A percentile compares a stretch with the other conserved stretches of the same genome.
These are phyloP conservation scores for Cryptococcus sp. DNA, from an alignment of 1,284 basidiomycete species.

Conservation along the genomic window DNA sequence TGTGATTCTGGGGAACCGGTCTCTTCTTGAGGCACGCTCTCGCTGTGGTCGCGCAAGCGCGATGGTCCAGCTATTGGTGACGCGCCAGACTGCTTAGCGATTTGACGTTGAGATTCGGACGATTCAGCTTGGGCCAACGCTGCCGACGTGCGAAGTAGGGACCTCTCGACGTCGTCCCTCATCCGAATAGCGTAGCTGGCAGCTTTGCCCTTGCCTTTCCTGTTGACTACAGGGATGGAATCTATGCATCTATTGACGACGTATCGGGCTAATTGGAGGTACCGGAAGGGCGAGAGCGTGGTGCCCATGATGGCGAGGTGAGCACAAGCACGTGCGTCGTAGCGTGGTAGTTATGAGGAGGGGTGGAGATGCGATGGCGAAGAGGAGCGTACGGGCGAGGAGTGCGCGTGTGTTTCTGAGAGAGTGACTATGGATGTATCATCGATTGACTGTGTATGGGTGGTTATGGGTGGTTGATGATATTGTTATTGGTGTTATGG, in stretches of 20 bases:
- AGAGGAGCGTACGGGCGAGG: too few species aligned
- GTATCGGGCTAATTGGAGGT: slow-evolving; percentile 45
- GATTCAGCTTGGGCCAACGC: background rate
- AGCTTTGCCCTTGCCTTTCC: slow-evolving; percentile 31
- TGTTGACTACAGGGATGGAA: slow-evolving; percentile 21
- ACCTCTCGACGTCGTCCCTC: background rate
- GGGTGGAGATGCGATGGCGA: too few species aligned
- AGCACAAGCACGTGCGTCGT: background rate
- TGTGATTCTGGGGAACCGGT: background rate
- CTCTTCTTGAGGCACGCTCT: too few species aligned
- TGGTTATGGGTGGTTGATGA: too few species aligned
- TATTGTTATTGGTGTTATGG: too few species aligned
- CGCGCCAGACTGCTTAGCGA: background rate
- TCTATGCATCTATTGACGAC: slow-evolving; percentile 44
- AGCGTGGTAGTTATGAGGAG: background rate
- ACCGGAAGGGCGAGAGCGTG: slow-evolving; percentile 47
- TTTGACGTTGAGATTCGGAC: background rate
- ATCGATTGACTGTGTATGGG: too few species aligned
- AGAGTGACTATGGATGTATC: too few species aligned
- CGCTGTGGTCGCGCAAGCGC: background rate
- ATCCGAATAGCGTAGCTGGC: background rate
- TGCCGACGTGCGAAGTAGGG: background rate
- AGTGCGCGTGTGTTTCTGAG: too few species aligned
- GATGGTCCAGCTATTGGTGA: background rate
- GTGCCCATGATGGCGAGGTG: slow-evolving; percentile 25